Percentiles rank a stretch among this genome's conserved stretches.
Conservation (phyloP, 768 basidiomycete species). For the Boletus edulis region DNA sequence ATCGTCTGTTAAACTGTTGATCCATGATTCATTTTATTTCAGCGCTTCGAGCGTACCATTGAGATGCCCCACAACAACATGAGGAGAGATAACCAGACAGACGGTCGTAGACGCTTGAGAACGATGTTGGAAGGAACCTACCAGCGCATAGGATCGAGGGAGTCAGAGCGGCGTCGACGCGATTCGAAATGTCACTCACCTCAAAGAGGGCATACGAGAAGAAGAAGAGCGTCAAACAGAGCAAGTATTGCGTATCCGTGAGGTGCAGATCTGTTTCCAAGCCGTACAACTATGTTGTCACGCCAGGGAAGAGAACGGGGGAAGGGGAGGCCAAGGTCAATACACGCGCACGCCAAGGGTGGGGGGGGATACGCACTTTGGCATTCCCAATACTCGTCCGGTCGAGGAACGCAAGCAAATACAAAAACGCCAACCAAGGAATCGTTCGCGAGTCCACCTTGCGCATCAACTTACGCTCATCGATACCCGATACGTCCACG, state of each 20-base stretch:
- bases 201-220: conserved; percentile 70
- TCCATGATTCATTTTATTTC: no score
- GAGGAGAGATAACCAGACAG: conserved; percentile 70
- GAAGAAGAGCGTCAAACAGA: conserved; percentile 61
- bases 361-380: conserved; percentile 7
- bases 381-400: conserved; percentile 53
- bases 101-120: conserved; percentile 70
- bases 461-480: conserved; percentile 67
- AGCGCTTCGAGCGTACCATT: conserved; percentile 47
- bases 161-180: not conserved
- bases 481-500: conserved; percentile 56
- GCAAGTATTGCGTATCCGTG: conserved; percentile 62
- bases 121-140: conserved; percentile 71
- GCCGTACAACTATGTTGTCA: conserved; percentile 52
- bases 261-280: conserved; percentile 59
- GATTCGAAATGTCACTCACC: conserved; percentile 29
- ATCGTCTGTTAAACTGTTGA: conserved; percentile 46
- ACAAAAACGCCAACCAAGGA: conserved; percentile 73
- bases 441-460: conserved; percentile 68
- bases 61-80: conserved; percentile 76
- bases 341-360: not conserved
- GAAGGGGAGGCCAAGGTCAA: not conserved
- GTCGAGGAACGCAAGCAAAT: conserved; percentile 70
- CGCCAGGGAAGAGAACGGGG: no score
- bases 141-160: no score